These are phyloP conservation scores for Mortierella sp. DNA, from an alignment of 371 early-diverging fungal species.

Conservation along the genomic window DNA sequence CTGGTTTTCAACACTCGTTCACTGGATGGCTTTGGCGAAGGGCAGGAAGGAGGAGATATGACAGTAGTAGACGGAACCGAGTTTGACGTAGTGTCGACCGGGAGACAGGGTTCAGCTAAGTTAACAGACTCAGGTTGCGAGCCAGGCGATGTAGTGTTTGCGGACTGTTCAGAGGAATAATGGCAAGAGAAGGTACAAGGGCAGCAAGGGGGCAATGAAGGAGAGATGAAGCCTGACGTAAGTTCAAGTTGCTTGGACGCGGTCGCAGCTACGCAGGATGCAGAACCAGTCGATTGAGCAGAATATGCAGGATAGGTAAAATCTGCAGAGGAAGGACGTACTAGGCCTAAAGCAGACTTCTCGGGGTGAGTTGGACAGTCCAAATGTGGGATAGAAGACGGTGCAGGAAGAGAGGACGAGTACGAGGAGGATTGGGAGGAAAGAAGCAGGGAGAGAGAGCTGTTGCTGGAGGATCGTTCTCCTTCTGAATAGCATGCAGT, in stretches of 20 bases:
- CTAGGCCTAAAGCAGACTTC: neutral
- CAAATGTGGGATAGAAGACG: constrained; percentile 48
- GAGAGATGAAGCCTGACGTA: neutral
- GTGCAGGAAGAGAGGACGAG: too few species aligned
- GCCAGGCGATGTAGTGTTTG: neutral
- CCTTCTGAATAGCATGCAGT: too few species aligned
- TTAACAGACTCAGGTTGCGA: too few species aligned
- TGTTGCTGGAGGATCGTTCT: too few species aligned
- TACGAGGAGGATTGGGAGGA: too few species aligned
- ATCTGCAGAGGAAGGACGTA: neutral
- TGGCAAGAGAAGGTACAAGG: too few species aligned
- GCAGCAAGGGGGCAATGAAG: neutral
- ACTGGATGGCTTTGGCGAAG: neutral
- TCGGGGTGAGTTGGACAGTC: neutral
- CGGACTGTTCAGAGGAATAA: neutral
- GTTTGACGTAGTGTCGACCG: neutral
- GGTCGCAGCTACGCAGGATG: neutral
- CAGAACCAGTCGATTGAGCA: neutral
- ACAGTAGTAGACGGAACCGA: constrained; percentile 3
- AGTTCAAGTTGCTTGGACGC: neutral
- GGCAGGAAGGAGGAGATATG: neutral
- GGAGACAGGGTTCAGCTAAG: too few species aligned
- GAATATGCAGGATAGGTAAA: neutral
- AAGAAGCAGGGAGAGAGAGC: too few species aligned
- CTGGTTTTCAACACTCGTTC: too few species aligned